Conservation (phyloP, 192 early-diverging fungal species). For the Podila minutissima region DNA sequence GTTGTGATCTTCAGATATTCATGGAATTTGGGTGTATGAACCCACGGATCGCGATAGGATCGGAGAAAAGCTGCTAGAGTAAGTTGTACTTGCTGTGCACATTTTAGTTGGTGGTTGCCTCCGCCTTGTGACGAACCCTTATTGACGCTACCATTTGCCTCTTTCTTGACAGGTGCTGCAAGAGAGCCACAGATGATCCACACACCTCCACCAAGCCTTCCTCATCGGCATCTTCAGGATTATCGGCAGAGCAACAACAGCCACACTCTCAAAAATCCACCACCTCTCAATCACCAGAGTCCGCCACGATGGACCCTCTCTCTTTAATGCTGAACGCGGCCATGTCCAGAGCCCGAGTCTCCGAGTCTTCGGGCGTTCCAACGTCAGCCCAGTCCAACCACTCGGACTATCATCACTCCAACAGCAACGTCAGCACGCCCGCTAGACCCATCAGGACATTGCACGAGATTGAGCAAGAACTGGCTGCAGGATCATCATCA, state of each 20-base stretch:
- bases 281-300: neutral
- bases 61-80: conserved; percentile 58
- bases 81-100: conserved; percentile 13
- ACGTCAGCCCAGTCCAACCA: neutral
- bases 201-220: neutral
- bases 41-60: conserved; percentile 72
- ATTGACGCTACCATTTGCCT: neutral
- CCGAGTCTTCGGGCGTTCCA: conserved; percentile 39
- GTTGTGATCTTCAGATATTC: conserved; percentile 64
- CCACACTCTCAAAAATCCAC: neutral
- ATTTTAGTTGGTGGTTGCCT: neutral
- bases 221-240: neutral
- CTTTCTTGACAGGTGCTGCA: conserved; percentile 17
- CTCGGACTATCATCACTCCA: neutral
- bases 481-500: neutral
- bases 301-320: conserved; percentile 18
- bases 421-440: neutral
- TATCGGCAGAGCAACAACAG: neutral
- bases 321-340: conserved; percentile 37
- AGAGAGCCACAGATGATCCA: conserved; percentile 30
- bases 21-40: conserved; percentile 86
- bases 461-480: neutral
- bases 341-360: conserved; percentile 41
- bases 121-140: neutral
- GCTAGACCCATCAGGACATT: conserved; percentile 1